phyloP scores from a whole-genome alignment of 1,139 yeast genomes.

The Kodamaea arcana region DNA sequence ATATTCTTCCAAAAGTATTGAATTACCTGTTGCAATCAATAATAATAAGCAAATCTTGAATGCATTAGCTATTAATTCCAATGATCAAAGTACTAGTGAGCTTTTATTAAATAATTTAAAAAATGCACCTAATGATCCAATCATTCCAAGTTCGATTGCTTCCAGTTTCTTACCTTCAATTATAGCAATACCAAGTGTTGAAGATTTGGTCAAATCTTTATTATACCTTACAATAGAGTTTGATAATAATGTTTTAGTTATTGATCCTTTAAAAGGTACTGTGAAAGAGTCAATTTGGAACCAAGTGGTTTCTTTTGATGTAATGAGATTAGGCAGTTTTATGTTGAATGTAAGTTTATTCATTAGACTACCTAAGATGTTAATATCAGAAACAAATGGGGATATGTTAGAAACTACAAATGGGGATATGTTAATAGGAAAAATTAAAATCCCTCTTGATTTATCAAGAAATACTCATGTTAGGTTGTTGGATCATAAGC shows the following conservation, averaged over 20 bases:
- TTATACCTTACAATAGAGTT: constrained; percentile 70
- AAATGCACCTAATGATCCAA: constrained; percentile 10
- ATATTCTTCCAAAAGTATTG: constrained; percentile 56
- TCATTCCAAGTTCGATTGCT: constrained; percentile 30
- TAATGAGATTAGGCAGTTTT: constrained; percentile 54
- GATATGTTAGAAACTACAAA: too few species aligned
- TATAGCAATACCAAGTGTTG: constrained; percentile 55
- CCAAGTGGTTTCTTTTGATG: constrained; percentile 88
- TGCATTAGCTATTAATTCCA: constrained; percentile 48
- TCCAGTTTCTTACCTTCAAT: constrained; percentile 61
- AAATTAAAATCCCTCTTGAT: constrained; percentile 41
- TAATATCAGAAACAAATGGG: constrained; percentile 44
- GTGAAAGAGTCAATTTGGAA: constrained; percentile 60
- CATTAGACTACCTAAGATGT: constrained; percentile 67
- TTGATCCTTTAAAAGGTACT: constrained; percentile 78
- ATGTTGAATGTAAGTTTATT: constrained; percentile 67
- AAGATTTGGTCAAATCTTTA: constrained; percentile 49
- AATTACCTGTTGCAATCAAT: constrained; percentile 57
- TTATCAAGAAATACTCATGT: constrained; percentile 35
- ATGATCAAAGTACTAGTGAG: constrained; percentile 34
- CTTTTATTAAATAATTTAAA: constrained; percentile 31
- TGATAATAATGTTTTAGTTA: constrained; percentile 77
- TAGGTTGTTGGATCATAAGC: constrained; percentile 42
- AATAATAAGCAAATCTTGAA: constrained; percentile 49
- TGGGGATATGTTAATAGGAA: constrained; percentile 43